phyloP scores from a whole-genome alignment of 352 stramenopile genomes.

The Pythium aphanidermatum region DNA sequence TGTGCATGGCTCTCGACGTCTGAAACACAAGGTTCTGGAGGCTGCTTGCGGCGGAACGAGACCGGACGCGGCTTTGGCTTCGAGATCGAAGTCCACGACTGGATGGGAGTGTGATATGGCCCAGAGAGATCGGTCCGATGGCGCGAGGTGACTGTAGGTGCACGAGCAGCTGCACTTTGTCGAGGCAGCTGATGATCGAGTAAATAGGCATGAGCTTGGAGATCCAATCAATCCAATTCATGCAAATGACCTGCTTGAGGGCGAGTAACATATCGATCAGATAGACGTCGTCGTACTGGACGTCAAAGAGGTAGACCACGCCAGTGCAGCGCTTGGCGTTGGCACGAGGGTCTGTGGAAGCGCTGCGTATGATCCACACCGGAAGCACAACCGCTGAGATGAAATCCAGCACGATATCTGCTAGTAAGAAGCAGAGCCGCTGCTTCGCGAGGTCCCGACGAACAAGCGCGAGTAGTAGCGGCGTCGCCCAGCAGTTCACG shows the following conservation, averaged over 20 bases:
- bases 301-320: constrained; percentile 2
- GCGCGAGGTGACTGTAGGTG: neutral
- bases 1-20: too few species aligned
- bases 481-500: constrained; percentile 13
- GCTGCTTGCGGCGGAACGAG: too few species aligned
- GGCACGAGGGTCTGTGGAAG: too few species aligned
- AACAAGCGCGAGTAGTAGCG: neutral
- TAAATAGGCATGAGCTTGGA: constrained; percentile 14
- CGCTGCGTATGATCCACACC: too few species aligned
- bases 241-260: constrained; percentile 10
- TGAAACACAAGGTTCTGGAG: too few species aligned
- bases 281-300: constrained; percentile 5
- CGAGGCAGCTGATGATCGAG: constrained; percentile 6
- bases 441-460: neutral
- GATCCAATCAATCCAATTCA: constrained; percentile 5
- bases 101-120: too few species aligned
- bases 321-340: neutral
- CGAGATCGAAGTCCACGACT: too few species aligned
- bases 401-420: constrained; percentile 6
- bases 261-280: constrained; percentile 10
- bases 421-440: constrained; percentile 1
- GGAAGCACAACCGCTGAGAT: neutral
- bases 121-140: neutral
- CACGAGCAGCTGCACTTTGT: neutral
- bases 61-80: too few species aligned